Base-by-base conservation (phyloP, 2,329 filamentous ascomycete genomes). In the Aspergillus flavus region DNA sequence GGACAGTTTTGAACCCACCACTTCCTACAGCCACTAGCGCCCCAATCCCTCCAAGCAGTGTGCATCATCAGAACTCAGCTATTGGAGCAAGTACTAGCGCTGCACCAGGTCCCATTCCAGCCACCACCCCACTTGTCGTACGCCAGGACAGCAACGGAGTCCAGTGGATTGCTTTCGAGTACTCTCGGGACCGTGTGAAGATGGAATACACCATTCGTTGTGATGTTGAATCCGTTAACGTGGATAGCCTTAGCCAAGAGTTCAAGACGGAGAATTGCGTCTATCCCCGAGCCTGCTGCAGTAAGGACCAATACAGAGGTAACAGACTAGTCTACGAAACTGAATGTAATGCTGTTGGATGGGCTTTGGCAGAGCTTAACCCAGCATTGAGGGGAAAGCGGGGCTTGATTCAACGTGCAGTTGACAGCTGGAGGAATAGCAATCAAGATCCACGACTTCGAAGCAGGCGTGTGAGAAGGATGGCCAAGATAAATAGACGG, bases 171-270 rank as follows among this genome's bases (percentile, higher is more conserved):
- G 93, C 93, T 0, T 99, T 98, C 66, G 95, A 99, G 78, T 99
- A 99, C 77, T 98, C 94, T 12, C 89, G 94, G 64, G 94, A 99
- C 75, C 87, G 94, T 53, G 94, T 98, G 69, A 99, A 99, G 87
- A 97, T 98, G 93, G 94, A 98, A 79, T 99, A 99, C 81, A 97
- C 94, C 1, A 99, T 99, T 72, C 90, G 95, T 58, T 98, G 95
- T 77, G 95, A 98, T 72, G 95, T 98, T 23, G 95, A 98, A 81
- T 97, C 94, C 0, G 93, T 99, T 66, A 93, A 94, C 74, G 93
- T 94, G 52, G 93, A 97, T 61, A 89, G 89, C 65, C 85, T 99
- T 21, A 87, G 87, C 52, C 84, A 87, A 67, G 94, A 98, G 68
- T 98, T 98, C 86, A 98, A 97, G 84, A 92, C 92, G 10, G 94